phyloP scores from a whole-genome alignment of 176 grass and related monocot genomes.

The Triticum turgidum region DNA sequence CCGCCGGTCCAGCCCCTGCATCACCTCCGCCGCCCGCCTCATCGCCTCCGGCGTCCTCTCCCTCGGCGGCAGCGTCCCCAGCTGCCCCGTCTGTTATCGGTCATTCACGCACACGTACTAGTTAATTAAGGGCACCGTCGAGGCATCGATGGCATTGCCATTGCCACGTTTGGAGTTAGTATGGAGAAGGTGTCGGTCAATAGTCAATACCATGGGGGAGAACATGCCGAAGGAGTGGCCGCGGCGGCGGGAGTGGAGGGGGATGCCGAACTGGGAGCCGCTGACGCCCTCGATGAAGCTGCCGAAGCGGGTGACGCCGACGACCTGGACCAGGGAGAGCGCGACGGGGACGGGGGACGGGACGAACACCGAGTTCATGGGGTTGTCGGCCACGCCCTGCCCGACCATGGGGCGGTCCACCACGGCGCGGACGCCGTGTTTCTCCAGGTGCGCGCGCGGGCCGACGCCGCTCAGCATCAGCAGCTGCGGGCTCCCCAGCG shows the following conservation, averaged over 20 bases:
- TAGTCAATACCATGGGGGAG: slow-evolving; percentile 56
- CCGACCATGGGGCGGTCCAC: slow-evolving; percentile 62
- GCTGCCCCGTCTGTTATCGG: slow-evolving; percentile 37
- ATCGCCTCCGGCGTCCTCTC: slow-evolving; percentile 43
- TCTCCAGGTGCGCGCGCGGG: slow-evolving; percentile 51
- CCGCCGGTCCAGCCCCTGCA: slow-evolving; percentile 9
- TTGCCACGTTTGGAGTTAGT: not conserved
- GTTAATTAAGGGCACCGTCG: not conserved
- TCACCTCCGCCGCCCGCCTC: slow-evolving; percentile 26
- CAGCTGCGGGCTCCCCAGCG: slow-evolving; percentile 79
- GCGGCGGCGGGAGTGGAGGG: not conserved
- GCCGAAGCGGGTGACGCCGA: slow-evolving; percentile 68
- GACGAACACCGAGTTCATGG: slow-evolving; percentile 70
- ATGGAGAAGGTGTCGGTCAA: not conserved
- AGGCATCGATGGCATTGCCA: not conserved
- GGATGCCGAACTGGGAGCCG: slow-evolving; percentile 67
- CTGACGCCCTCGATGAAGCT: slow-evolving; percentile 78
- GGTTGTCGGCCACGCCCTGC: slow-evolving; percentile 77
- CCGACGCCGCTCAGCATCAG: slow-evolving; percentile 90
- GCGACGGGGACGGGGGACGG: slow-evolving; percentile 57
- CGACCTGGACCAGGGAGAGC: slow-evolving; percentile 73
- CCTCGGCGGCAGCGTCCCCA: slow-evolving; percentile 41
- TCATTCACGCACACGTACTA: not conserved
- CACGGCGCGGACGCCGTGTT: slow-evolving; percentile 50
- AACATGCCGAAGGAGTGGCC: slow-evolving; percentile 59